Evolutionary conservation across 2,329 filamentous ascomycete genomes (phyloP), one percentile per base, ranked within the genome.

Genomic region (Cladophialophora immunda): DNA sequence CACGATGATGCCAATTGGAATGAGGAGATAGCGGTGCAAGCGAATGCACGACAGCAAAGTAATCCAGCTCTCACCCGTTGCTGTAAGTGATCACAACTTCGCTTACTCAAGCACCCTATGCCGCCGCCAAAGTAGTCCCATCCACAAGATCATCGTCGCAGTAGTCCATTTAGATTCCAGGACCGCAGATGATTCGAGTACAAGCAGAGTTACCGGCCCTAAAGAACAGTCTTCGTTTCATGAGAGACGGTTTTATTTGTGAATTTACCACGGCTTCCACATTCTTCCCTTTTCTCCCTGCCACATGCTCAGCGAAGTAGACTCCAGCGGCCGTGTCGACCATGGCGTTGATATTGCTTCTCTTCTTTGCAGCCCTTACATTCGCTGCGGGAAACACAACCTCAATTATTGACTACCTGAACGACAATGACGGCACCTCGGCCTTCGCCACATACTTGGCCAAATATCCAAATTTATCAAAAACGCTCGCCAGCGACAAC

Each of bases 321-420:
- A 38, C 4, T 38, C 34, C 34, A 38, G 34, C 34, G 34, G 13
- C 34, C 34, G 34, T 38, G 34, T 38, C 34, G 34, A 38, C 34
- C 34, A 38, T 38, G 34, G 3, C 34, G 34, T 38, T 38, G 34
- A 38, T 38, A 38, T 38, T 38, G 34, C 34, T 38, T 38, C 34
- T 38, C 3, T 5, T 8, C 34, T 38, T 38, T 38, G 34, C 34
- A 17, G 34, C 34, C 34, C 34, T 38, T 38, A 15, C 34, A 38
- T 38, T 11, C 34, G 34, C 34, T 11, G 34, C 34, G 13, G 34
- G 34, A 38, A 38, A 38, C 13, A 17, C 34, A 6, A 6, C 34
- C 34, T 38, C 53, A 17, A 36, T 56, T 22, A 56, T 56, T 19
- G 53, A 56, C 27, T 32, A 29, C 27, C 27, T 56, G 27, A 30